phyloP scores from a whole-genome alignment of 2,329 filamentous ascomycete species.

The Ascochyta pisi region DNA sequence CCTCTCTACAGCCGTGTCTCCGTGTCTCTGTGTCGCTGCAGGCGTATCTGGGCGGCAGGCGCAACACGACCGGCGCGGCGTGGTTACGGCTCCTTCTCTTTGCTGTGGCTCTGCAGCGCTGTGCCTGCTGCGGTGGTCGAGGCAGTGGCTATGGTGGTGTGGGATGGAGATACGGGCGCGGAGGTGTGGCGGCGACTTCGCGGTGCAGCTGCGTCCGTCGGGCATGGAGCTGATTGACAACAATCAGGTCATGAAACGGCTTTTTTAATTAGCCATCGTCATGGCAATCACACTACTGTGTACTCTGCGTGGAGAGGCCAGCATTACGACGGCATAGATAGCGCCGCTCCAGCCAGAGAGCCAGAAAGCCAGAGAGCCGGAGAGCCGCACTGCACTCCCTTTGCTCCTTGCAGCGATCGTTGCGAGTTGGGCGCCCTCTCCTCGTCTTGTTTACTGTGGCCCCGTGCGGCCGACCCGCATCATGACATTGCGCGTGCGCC shows the following conservation, averaged over 20 bases:
- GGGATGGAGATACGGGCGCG: not conserved
- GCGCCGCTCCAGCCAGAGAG: not conserved
- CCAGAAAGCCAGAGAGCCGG: not conserved
- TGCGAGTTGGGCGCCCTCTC: not conserved
- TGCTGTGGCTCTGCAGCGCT: not conserved
- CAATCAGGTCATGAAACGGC: conserved; percentile 18
- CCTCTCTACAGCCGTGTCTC: too few species aligned
- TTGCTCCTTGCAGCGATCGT: conserved; percentile 17
- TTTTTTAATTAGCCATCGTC: conserved; percentile 21
- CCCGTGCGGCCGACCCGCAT: not conserved
- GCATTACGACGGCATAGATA: not conserved
- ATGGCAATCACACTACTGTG: conserved; percentile 15
- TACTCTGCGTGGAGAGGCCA: conserved; percentile 1
- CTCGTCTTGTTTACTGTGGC: conserved; percentile 12
- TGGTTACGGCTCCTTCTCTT: conserved; percentile 24
- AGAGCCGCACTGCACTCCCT: conserved; percentile 12
- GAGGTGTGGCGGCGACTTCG: conserved; percentile 15
- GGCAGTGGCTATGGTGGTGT: not conserved
- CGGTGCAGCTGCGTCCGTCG: conserved; percentile 12
- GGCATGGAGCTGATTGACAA: conserved; percentile 11
- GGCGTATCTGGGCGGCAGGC: conserved; percentile 17
- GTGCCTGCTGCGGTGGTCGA: not conserved
- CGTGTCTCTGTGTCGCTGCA: not conserved
- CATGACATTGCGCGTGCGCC: conserved; percentile 14
- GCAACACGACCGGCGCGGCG: conserved; percentile 25